These are phyloP conservation scores for Globisporangium alternatum DNA, from an alignment of 352 stramenopile species.

Conservation along the genomic window DNA sequence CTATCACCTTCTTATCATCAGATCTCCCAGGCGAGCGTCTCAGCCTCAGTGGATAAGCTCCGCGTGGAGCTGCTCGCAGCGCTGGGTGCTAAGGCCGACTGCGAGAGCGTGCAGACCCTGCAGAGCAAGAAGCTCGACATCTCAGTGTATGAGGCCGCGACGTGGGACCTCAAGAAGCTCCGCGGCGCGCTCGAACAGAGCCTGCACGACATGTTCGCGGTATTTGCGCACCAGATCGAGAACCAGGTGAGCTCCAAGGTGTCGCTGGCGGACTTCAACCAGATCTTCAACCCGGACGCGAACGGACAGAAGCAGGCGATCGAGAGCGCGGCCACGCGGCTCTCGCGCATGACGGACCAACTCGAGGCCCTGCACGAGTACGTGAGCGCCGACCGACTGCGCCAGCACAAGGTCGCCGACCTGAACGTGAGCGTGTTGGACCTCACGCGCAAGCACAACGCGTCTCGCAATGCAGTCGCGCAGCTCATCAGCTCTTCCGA, in stretches of 20 bases:
- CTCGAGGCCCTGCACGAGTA: conserved; percentile 44
- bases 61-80: conserved; percentile 27
- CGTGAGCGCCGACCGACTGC: conserved; percentile 38
- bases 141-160: conserved; percentile 51
- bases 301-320: conserved; percentile 47
- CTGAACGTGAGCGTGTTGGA: conserved; percentile 47
- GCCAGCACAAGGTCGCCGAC: conserved; percentile 46
- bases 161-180: conserved; percentile 54
- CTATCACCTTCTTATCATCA: not conserved
- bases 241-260: conserved; percentile 46
- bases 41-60: conserved; percentile 29
- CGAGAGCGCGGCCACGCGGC: conserved; percentile 37
- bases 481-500: conserved; percentile 38
- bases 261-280: conserved; percentile 59
- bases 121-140: conserved; percentile 63
- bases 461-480: conserved; percentile 35
- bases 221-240: conserved; percentile 57
- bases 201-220: conserved; percentile 54
- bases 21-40: conserved; percentile 41
- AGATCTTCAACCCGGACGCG: conserved; percentile 56
- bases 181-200: conserved; percentile 50
- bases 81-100: conserved; percentile 46
- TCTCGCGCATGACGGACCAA: conserved; percentile 56
- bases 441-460: conserved; percentile 47
- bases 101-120: conserved; percentile 23